phyloP scores from a whole-genome alignment of 176 grass and related monocot species.

The Dactylis glomerata region DNA sequence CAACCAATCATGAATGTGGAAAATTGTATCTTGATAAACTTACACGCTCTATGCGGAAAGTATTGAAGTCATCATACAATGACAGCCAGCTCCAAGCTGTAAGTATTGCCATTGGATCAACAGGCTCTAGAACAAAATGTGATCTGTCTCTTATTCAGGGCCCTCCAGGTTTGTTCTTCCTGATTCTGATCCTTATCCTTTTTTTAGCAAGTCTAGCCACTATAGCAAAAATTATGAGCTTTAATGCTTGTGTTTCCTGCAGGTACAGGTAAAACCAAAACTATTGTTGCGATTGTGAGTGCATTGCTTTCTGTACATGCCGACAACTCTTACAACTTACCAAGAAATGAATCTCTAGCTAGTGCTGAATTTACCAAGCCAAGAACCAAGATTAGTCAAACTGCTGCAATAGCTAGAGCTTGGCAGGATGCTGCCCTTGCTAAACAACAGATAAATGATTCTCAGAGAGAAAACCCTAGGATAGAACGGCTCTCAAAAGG shows the following conservation, averaged over 20 bases:
- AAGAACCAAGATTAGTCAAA: slow-evolving; percentile 56
- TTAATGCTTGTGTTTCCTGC: slow-evolving; percentile 31
- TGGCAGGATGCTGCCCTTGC: slow-evolving; percentile 92
- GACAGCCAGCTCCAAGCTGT: slow-evolving; percentile 83
- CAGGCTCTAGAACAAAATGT: slow-evolving; percentile 41
- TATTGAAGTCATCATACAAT: slow-evolving; percentile 80
- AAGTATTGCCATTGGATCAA: slow-evolving; percentile 44
- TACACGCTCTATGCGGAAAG: slow-evolving; percentile 45
- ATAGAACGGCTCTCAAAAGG: slow-evolving; percentile 51
- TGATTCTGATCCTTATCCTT: background rate
- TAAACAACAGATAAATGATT: slow-evolving; percentile 68
- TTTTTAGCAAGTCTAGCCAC: background rate
- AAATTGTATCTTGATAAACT: slow-evolving; percentile 61
- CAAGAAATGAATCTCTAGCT: slow-evolving; percentile 20
- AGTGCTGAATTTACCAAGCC: slow-evolving; percentile 42
- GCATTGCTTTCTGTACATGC: slow-evolving; percentile 69
- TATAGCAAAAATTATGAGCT: background rate
- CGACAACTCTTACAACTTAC: slow-evolving; percentile 41
- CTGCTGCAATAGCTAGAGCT: slow-evolving; percentile 71
- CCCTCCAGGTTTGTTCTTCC: slow-evolving; percentile 76
- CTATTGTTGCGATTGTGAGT: slow-evolving; percentile 86
- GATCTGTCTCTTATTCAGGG: slow-evolving; percentile 95
- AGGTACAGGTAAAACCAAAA: slow-evolving; percentile 94
- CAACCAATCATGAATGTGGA: slow-evolving; percentile 44
- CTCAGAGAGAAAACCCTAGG: slow-evolving; percentile 48